These are phyloP conservation scores for Monilinia vaccinii-corymbosi DNA, from an alignment of 2,329 filamentous ascomycete species.

Conservation along the genomic window DNA sequence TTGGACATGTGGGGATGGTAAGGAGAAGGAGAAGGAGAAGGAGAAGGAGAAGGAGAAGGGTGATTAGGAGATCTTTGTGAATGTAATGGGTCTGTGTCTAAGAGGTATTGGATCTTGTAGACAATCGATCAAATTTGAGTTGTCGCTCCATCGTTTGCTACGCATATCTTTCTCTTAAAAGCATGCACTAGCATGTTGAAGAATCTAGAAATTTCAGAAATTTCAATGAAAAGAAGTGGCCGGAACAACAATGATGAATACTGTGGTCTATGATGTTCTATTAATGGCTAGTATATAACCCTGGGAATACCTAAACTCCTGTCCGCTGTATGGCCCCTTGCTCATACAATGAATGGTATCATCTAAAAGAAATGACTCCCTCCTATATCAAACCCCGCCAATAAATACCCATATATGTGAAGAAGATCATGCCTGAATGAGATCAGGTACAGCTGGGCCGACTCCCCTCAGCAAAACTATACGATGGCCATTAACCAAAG, in stretches of 20 bases:
- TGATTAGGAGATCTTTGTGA: background rate
- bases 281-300: background rate
- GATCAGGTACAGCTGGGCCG: conserved; percentile 61
- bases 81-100: background rate
- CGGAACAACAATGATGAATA: background rate
- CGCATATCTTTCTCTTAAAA: background rate
- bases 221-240: background rate
- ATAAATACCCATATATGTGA: background rate
- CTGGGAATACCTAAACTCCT: background rate
- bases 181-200: background rate
- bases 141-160: background rate
- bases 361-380: background rate
- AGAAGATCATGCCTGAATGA: conserved; percentile 43
- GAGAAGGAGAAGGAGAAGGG: background rate
- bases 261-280: background rate
- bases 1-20: conserved; percentile 84
- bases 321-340: background rate
- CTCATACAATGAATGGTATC: conserved; percentile 8
- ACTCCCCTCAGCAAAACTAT: conserved; percentile 82
- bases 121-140: too few relatives aligned
- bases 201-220: too few relatives aligned
- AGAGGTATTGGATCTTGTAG: background rate
- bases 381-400: background rate
- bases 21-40: background rate
- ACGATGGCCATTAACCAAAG: conserved; percentile 74